Evolutionary conservation across 1,284 basidiomycete genomes (phyloP).

Genomic region (Leccinum solheimii): DNA sequence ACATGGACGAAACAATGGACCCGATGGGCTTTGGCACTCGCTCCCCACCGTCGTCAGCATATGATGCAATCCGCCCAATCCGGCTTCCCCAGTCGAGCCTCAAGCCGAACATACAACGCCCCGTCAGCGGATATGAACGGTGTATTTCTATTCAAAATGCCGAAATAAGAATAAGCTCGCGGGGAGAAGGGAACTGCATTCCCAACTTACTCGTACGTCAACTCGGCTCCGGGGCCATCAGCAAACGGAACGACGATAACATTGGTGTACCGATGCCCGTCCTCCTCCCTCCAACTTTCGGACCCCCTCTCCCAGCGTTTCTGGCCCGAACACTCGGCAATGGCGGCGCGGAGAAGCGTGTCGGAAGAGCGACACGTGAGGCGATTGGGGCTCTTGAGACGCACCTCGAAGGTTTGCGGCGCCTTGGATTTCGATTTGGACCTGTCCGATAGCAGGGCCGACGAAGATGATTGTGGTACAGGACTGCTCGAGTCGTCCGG

Average conservation of each 20-base stretch:
- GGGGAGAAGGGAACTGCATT: background rate
- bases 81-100: slow-evolving; percentile 51
- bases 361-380: slow-evolving; percentile 21
- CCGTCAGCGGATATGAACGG: slow-evolving; percentile 58
- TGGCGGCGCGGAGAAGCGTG: slow-evolving; percentile 1
- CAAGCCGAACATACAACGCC: slow-evolving; percentile 51
- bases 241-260: slow-evolving; percentile 44
- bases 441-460: background rate
- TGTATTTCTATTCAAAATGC: slow-evolving; percentile 43
- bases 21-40: background rate
- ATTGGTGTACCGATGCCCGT: slow-evolving; percentile 10
- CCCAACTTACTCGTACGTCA: slow-evolving; percentile 57
- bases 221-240: slow-evolving; percentile 38
- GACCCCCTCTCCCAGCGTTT: slow-evolving; percentile 9
- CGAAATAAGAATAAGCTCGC: background rate
- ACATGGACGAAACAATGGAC: background rate
- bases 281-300: slow-evolving; percentile 22
- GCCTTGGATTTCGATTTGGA: slow-evolving; percentile 15
- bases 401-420: slow-evolving; percentile 5
- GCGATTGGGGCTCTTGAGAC: slow-evolving; percentile 10
- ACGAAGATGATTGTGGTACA: background rate
- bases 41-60: slow-evolving; percentile 38
- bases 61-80: slow-evolving; percentile 54
- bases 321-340: slow-evolving; percentile 2
- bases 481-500: background rate